Evolutionary conservation across 106 monocot species (phyloP).

Genomic region (Phalaenopsis equestris): DNA sequence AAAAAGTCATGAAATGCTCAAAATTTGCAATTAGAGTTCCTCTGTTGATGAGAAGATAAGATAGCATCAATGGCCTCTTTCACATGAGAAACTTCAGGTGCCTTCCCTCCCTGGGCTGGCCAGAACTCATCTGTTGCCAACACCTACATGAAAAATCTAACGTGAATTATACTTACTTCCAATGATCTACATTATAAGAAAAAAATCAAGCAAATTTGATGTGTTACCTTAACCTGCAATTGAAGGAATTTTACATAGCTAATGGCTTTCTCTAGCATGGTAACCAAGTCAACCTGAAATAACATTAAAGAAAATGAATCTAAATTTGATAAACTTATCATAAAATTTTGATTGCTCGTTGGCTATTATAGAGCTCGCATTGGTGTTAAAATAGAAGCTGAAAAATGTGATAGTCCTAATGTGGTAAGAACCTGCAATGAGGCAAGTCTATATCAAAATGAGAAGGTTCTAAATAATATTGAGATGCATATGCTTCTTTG

Average conservation of each 20-base stretch:
- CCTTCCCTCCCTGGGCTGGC: conserved; percentile 81
- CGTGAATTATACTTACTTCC: no score
- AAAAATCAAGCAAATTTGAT: no score
- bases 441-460: not conserved
- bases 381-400: not conserved
- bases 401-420: no score
- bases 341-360: not conserved
- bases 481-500: no score
- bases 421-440: no score
- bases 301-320: not conserved
- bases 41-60: conserved; percentile 40
- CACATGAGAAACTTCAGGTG: conserved; percentile 75
- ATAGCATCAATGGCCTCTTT: conserved; percentile 89
- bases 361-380: not conserved
- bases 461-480: not conserved
- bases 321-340: not conserved
- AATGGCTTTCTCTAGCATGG: conserved; percentile 96
- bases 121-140: conserved; percentile 89
- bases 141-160: conserved; percentile 29
- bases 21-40: no score
- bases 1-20: no score
- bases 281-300: conserved; percentile 85
- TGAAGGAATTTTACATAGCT: conserved; percentile 96
- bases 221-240: conserved; percentile 49
- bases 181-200: no score